phyloP scores from a whole-genome alignment of 306 rosid species.

The Trifolium pratense region DNA sequence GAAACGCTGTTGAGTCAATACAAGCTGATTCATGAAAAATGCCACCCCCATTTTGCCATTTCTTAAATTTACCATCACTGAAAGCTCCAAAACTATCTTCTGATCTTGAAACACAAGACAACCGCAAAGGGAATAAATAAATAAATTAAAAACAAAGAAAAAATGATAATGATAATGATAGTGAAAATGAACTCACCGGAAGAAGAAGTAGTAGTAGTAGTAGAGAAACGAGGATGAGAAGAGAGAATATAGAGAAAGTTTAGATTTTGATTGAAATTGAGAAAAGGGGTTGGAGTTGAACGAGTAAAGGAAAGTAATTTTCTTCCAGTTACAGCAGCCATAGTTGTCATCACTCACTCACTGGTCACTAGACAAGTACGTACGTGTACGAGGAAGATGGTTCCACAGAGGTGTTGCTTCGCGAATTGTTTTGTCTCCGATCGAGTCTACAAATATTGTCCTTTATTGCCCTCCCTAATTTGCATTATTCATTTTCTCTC shows the following conservation, averaged over 20 bases:
- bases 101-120: conserved; percentile 57
- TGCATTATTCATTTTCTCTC: too few relatives aligned
- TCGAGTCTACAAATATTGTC: too few relatives aligned
- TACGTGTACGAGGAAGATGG: too few relatives aligned
- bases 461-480: too few relatives aligned
- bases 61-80: conserved; percentile 48
- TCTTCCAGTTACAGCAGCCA: conserved; percentile 47
- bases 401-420: too few relatives aligned
- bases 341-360: conserved; percentile 26
- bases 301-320: conserved; percentile 45
- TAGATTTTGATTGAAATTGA: conserved; percentile 14
- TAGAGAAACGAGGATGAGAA: conserved; percentile 29
- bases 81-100: conserved; percentile 43
- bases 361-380: neutral
- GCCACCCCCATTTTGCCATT: conserved; percentile 90
- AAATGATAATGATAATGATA: neutral
- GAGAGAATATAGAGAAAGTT: conserved; percentile 21
- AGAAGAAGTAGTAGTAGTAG: conserved; percentile 29
- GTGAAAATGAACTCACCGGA: conserved; percentile 42
- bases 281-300: conserved; percentile 36
- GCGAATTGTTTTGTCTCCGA: too few relatives aligned
- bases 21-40: conserved; percentile 66
- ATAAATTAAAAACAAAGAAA: neutral
- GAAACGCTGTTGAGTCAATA: conserved; percentile 66
- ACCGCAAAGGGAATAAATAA: conserved; percentile 21